Evolutionary conservation across 768 basidiomycete species (phyloP).

Genomic region (Pisolithus tinctorius): DNA sequence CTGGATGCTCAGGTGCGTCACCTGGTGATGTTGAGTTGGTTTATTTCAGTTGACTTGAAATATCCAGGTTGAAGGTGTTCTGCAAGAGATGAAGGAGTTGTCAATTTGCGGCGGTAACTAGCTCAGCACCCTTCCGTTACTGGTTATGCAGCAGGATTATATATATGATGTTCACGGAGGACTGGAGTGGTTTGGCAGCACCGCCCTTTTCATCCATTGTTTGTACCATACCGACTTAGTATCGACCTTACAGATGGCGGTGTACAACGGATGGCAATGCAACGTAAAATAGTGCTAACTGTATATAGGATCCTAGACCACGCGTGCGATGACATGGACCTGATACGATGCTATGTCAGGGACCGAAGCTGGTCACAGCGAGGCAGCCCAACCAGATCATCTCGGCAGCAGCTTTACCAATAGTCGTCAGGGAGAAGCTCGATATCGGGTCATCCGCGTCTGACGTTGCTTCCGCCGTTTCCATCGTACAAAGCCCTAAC

Average conservation of each 20-base stretch:
- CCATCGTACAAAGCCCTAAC: slow-evolving; percentile 54
- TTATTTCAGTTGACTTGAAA: background rate
- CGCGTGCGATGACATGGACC: background rate
- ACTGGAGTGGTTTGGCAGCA: too few species aligned
- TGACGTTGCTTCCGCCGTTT: slow-evolving; percentile 22
- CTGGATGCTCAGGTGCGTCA: slow-evolving; percentile 79
- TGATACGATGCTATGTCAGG: slow-evolving; percentile 2
- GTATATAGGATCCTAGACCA: too few species aligned
- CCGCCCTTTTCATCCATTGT: too few species aligned
- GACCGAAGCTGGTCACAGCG: slow-evolving; percentile 39
- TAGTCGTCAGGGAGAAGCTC: slow-evolving; percentile 36
- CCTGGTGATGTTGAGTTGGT: background rate
- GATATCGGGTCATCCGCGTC: slow-evolving; percentile 39
- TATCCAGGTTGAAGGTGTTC: slow-evolving; percentile 82
- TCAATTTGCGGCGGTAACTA: slow-evolving; percentile 78
- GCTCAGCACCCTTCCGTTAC: background rate
- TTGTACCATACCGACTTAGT: too few species aligned
- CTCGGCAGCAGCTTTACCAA: slow-evolving; percentile 46
- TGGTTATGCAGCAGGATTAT: background rate
- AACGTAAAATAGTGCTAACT: too few species aligned
- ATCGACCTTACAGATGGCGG: too few species aligned
- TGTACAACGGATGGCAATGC: too few species aligned
- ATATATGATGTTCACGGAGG: too few species aligned
- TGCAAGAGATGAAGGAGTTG: slow-evolving; percentile 94
- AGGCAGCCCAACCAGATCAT: slow-evolving; percentile 52